Conservation (phyloP, 345 rosid species). For the Syzygium oleosum region DNA sequence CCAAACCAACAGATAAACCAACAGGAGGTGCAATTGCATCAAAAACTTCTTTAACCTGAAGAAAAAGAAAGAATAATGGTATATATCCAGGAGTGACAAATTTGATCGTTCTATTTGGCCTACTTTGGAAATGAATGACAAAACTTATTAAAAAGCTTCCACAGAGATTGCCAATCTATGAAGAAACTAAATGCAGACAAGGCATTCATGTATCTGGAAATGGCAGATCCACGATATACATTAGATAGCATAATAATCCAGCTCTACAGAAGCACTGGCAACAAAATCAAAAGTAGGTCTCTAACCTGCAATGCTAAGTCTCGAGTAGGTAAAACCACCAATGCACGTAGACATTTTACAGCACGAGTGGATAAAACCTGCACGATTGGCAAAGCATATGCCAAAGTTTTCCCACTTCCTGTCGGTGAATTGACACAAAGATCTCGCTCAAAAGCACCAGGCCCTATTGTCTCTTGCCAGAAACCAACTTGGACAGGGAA, state of each 20-base stretch:
- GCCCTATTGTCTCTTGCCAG: constrained; percentile 92
- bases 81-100: neutral
- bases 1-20: constrained; percentile 91
- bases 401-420: constrained; percentile 88
- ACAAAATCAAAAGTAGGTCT: neutral
- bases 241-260: neutral
- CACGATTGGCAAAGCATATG: constrained; percentile 87
- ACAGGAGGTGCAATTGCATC: constrained; percentile 83
- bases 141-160: neutral
- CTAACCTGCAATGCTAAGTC: constrained; percentile 87
- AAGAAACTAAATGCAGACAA: neutral
- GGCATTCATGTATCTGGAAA: neutral
- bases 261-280: neutral
- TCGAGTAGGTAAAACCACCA: constrained; percentile 91
- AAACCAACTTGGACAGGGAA: constrained; percentile 83
- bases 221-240: neutral
- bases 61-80: neutral
- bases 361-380: constrained; percentile 59
- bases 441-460: constrained; percentile 80
- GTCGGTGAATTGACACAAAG: constrained; percentile 88
- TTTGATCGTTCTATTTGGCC: neutral
- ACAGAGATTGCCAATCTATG: neutral
- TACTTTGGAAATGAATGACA: neutral
- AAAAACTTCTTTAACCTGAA: constrained; percentile 87
- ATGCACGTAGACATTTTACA: constrained; percentile 75